Percentiles rank a stretch among this genome's conserved stretches.
Evolutionary conservation across 2,329 filamentous ascomycete species (phyloP).

Genomic region (Penicillium expansum): DNA sequence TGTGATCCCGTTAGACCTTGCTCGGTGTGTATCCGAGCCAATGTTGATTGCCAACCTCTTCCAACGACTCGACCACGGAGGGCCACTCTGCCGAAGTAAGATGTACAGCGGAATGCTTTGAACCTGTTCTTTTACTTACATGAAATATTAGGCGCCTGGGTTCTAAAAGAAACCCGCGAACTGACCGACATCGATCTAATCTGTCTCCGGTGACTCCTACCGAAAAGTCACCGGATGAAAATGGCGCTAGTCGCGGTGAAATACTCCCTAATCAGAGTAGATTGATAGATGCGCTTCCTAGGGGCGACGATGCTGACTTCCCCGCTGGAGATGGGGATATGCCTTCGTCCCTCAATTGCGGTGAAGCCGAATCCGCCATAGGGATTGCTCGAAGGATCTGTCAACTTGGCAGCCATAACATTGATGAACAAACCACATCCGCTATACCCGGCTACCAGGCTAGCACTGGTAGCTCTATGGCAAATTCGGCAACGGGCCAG

Average conservation of each 20-base stretch:
- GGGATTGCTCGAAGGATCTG: conserved; percentile 36
- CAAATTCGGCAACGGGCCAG: conserved; percentile 15
- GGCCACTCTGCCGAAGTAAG: conserved; percentile 12
- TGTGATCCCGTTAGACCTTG: conserved; percentile 37
- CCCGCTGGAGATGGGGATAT: not conserved
- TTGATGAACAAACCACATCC: conserved; percentile 33
- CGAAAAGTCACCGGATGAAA: not conserved
- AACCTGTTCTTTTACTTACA: not conserved
- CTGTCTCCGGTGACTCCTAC: not conserved
- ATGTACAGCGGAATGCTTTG: not conserved
- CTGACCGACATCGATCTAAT: not conserved
- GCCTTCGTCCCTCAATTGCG: conserved; percentile 17
- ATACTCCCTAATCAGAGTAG: not conserved
- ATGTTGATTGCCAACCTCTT: conserved; percentile 20
- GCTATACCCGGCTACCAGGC: conserved; percentile 36
- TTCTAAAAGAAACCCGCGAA: not conserved
- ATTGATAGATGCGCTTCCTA: not conserved
- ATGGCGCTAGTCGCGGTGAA: not conserved
- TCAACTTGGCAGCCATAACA: conserved; percentile 26
- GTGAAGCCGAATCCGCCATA: conserved; percentile 37
- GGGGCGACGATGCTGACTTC: not conserved
- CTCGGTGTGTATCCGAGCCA: conserved; percentile 33
- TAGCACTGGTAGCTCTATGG: conserved; percentile 3
- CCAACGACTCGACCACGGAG: conserved; percentile 1
- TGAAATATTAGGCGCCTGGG: not conserved